These are phyloP conservation scores for Bolboschoenoplectus hybrid DNA, from an alignment of 202 grass and related monocot genomes.

Conservation along the genomic window DNA sequence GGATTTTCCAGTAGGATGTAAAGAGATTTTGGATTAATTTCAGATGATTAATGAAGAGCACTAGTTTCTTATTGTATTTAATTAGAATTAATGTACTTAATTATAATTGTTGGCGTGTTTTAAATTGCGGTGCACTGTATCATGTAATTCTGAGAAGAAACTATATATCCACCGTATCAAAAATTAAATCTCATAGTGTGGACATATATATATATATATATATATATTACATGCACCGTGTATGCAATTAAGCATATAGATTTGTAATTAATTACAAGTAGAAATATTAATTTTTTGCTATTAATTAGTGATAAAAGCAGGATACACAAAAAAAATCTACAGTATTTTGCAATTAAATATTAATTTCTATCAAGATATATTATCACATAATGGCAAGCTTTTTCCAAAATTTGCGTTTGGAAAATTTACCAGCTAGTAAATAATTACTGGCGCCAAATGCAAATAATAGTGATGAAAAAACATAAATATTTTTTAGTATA, in stretches of 20 bases:
- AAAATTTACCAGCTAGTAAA: background rate
- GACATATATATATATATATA: background rate
- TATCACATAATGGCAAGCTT: background rate
- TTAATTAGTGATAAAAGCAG: background rate
- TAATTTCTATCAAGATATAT: background rate
- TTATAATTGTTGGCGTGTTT: slow-evolving; percentile 5
- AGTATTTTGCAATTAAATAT: background rate
- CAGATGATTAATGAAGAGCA: background rate
- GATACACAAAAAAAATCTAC: background rate
- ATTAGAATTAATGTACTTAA: slow-evolving; percentile 1
- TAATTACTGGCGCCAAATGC: too few species aligned
- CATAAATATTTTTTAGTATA: too few species aligned
- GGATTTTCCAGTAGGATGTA: slow-evolving; percentile 25
- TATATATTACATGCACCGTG: background rate
- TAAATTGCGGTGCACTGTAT: slow-evolving; percentile 1
- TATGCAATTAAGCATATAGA: background rate
- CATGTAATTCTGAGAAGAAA: background rate
- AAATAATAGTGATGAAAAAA: too few species aligned
- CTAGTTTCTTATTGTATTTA: background rate
- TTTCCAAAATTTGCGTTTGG: background rate
- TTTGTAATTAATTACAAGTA: background rate
- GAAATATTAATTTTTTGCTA: background rate
- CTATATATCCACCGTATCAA: background rate
- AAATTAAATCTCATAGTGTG: background rate
- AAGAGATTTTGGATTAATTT: slow-evolving; percentile 35